Percentiles rank a stretch among this genome's conserved stretches.
Conservation (phyloP, 2,329 filamentous ascomycete species). For the Fusarium sp. region DNA sequence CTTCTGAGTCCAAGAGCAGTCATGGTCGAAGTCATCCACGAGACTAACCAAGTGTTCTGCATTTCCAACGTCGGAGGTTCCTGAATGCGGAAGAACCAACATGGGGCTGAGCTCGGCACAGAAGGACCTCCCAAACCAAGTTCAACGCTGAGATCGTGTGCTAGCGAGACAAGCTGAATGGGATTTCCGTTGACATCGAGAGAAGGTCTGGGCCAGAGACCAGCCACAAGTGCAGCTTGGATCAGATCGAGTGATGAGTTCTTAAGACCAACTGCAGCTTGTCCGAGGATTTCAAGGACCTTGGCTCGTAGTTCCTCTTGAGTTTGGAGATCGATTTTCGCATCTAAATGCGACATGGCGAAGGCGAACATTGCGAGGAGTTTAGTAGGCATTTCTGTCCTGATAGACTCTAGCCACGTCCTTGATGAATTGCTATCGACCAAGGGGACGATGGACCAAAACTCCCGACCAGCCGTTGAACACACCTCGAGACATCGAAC, state of each 20-base stretch:
- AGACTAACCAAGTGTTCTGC: slow-evolving; percentile 28
- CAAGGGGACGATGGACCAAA: slow-evolving; percentile 22
- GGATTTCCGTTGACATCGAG: slow-evolving; percentile 20
- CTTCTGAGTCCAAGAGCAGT: slow-evolving; percentile 15
- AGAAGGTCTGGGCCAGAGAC: slow-evolving; percentile 27
- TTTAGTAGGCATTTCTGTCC: slow-evolving; percentile 10
- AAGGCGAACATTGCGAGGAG: slow-evolving; percentile 26
- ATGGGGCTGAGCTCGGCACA: slow-evolving; percentile 22
- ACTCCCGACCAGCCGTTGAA: neutral
- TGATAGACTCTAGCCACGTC: slow-evolving; percentile 19
- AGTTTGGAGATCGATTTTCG: slow-evolving; percentile 1
- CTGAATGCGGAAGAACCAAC: slow-evolving; percentile 32
- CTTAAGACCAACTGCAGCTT: slow-evolving; percentile 22
- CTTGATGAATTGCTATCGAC: slow-evolving; percentile 6
- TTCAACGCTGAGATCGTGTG: slow-evolving; percentile 26
- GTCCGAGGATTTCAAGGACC: slow-evolving; percentile 22
- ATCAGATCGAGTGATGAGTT: slow-evolving; percentile 26
- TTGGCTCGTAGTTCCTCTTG: slow-evolving; percentile 24
- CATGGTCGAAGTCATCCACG: slow-evolving; percentile 28
- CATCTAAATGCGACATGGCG: neutral
- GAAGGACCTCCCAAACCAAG: slow-evolving; percentile 23
- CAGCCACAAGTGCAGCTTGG: slow-evolving; percentile 21
- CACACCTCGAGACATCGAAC: neutral
- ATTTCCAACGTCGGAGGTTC: slow-evolving; percentile 25
- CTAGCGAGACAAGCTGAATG: slow-evolving; percentile 12